Base-by-base conservation (phyloP, 352 stramenopile species). In the Sclerospora graminicola region DNA sequence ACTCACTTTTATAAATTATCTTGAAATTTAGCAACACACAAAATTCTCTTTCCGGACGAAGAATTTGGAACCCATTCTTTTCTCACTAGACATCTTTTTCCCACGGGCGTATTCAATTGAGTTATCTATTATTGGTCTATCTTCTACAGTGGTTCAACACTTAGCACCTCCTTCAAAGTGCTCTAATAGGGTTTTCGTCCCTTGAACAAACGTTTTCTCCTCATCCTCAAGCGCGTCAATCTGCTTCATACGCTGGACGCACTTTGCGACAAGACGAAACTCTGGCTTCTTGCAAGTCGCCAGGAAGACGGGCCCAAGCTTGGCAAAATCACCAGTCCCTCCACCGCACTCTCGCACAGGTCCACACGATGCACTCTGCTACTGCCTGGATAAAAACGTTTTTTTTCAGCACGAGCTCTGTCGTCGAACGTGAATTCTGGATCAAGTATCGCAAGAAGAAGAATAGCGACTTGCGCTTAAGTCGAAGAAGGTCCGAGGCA, bases 401-500 rank as follows among this genome's bases (percentile, higher is more conserved):
- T 20, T 89, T n/a, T n/a, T n/a, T n/a, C n/a, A n/a, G n/a, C n/a
- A n/a, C n/a, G n/a, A n/a, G n/a, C n/a, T n/a, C n/a, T n/a, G n/a
- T n/a, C n/a, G n/a, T n/a, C n/a, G n/a, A n/a, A n/a, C n/a, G n/a
- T n/a, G n/a, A n/a, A n/a, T n/a, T n/a, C n/a, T n/a, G n/a, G n/a
- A n/a, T n/a, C n/a, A n/a, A n/a, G n/a, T n/a, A n/a, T n/a, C n/a
- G 89, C 13, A 76, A 74, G 44, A 88, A 48, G 38, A 93, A 82
- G 51, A 93, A 93, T 7, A 93, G 59, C 48, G 81, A 63, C 54
- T 89, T 89, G 48, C 81, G 78, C 53, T 88, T 71, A 34, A 93
- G 58, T 5, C 77, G n/a, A n/a, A n/a, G 71, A 29, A 89, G 48
- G 54, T 89, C 81, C 28, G 49, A 54, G 10, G 58, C n/a, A n/a